phyloP scores from a whole-genome alignment of 805 yeast genomes.

The Metschnikowia chrysomelidarum region DNA sequence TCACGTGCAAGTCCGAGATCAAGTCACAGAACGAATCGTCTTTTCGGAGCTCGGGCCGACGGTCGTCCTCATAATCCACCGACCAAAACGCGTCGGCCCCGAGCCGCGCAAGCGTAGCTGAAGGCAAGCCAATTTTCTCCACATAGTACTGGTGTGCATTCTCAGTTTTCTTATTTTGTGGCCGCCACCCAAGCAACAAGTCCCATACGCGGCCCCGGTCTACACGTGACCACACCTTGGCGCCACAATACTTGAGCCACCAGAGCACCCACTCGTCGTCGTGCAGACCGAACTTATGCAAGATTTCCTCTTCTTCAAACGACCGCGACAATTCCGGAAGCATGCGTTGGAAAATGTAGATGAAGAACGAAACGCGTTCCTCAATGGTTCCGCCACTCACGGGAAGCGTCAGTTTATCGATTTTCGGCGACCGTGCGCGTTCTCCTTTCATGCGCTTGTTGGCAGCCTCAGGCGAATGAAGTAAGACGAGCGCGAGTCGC shows the following conservation, averaged over 20 bases:
- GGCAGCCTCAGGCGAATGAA: slow-evolving; percentile 65
- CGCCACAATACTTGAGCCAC: slow-evolving; percentile 93
- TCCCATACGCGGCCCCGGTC: slow-evolving; percentile 94
- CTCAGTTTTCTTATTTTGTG: slow-evolving; percentile 28
- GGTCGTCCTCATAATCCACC: slow-evolving; percentile 17
- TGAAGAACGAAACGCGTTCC: slow-evolving; percentile 66
- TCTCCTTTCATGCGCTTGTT: slow-evolving; percentile 12
- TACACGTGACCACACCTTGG: slow-evolving; percentile 74
- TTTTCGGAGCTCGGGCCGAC: slow-evolving; percentile 4
- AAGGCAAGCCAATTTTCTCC: slow-evolving; percentile 29
- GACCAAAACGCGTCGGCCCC: slow-evolving; percentile 70
- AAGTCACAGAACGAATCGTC: slow-evolving; percentile 32
- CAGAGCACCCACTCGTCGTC: slow-evolving; percentile 90
- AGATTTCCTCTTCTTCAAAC: slow-evolving; percentile 75
- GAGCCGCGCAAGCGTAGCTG: slow-evolving; percentile 31
- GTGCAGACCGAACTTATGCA: slow-evolving; percentile 51
- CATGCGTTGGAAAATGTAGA: slow-evolving; percentile 56
- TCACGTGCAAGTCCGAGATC: slow-evolving; percentile 28
- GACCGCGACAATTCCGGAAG: slow-evolving; percentile 76
- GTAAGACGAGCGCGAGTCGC: slow-evolving; percentile 67
- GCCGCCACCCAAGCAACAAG: slow-evolving; percentile 73
- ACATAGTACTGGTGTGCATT: slow-evolving; percentile 29
- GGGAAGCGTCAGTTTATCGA: slow-evolving; percentile 41
- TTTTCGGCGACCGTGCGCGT: slow-evolving; percentile 15
- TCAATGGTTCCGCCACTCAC: slow-evolving; percentile 62